Base-by-base conservation (phyloP, 805 yeast species). In the Yarrowia keelungensis region DNA sequence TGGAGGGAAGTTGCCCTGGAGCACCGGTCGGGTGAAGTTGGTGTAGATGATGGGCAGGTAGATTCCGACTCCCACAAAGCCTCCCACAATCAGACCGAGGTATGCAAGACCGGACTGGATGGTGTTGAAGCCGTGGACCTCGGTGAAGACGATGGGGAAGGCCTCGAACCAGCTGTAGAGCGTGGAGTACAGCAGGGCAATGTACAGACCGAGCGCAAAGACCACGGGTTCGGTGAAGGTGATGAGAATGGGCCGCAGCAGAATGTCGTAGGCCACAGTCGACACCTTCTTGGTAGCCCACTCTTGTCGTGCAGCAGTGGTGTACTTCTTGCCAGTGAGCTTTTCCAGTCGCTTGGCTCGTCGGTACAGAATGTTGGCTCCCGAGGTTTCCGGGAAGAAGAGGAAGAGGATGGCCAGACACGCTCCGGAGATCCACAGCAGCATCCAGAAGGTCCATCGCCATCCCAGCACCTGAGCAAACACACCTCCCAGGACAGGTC, bases 391-490 rank as follows among this genome's bases (percentile, higher is more conserved):
- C 15, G 50, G 50, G 50, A 46, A 46, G 12, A 46, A 46, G 50
- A 46, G 19, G n/a, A 46, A 46, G 8, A 46, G 50, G 8, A 46
- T 12, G 0, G 32, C 50, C n/a, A 46, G 50, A 22, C 50, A 46
- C 8, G 50, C 50, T 1, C 50, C 50, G 1, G 50, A 46, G 50
- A 46, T 46, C 50, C 50, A 46, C 15, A 22, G 32, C 32, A 46
- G 50, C 50, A 46, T 19, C 50, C 50, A 46, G 50, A 46, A 46
- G 50, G 50, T 46, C 50, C 50, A 46, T 46, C 50, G 3, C 50
- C 50, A 46, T 32, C 50, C 50, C n/a, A 46, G 32, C 3, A 46
- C 50, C 50, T 46, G 50, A 0, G 50, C 50, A 46, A 46, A 46
- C 32, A 46, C 50, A 2, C 50, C 50, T 46, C 50, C 50, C 32